These are phyloP conservation scores for Elongisporangium undulatum DNA, from an alignment of 352 stramenopile species.

Conservation along the genomic window DNA sequence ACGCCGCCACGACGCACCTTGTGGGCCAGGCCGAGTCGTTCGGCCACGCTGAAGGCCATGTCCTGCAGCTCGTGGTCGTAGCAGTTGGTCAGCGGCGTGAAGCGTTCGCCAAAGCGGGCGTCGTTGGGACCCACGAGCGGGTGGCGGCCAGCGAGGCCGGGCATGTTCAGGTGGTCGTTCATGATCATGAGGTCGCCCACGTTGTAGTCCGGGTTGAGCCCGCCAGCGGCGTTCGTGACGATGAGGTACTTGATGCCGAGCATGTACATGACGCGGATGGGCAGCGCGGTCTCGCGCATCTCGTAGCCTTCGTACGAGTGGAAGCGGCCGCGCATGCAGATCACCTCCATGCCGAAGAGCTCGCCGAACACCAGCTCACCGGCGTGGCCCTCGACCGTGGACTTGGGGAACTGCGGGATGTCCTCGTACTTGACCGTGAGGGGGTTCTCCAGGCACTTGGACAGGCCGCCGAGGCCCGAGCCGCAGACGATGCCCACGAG, in stretches of 20 bases:
- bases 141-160: constrained; percentile 90
- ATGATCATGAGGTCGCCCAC: constrained; percentile 98
- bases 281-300: constrained; percentile 93
- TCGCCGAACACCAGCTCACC: constrained; percentile 95
- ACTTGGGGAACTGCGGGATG: constrained; percentile 92
- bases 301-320: constrained; percentile 97
- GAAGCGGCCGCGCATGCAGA: constrained; percentile 96
- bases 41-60: constrained; percentile 73
- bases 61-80: constrained; percentile 90
- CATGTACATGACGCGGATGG: constrained; percentile 94
- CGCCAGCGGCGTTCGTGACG: constrained; percentile 96
- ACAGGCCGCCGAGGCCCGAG: constrained; percentile 91
- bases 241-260: constrained; percentile 94
- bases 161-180: constrained; percentile 95
- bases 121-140: constrained; percentile 95
- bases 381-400: constrained; percentile 92
- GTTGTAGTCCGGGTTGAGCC: constrained; percentile 91
- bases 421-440: constrained; percentile 91
- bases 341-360: constrained; percentile 74
- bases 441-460: constrained; percentile 85
- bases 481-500: constrained; percentile 92
- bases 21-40: constrained; percentile 72
- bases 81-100: constrained; percentile 93
- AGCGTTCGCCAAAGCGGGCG: constrained; percentile 91
- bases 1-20: constrained; percentile 86